Evolutionary conservation across 2,329 filamentous ascomycete species (phyloP).

Genomic region (Canariomyces notabilis): DNA sequence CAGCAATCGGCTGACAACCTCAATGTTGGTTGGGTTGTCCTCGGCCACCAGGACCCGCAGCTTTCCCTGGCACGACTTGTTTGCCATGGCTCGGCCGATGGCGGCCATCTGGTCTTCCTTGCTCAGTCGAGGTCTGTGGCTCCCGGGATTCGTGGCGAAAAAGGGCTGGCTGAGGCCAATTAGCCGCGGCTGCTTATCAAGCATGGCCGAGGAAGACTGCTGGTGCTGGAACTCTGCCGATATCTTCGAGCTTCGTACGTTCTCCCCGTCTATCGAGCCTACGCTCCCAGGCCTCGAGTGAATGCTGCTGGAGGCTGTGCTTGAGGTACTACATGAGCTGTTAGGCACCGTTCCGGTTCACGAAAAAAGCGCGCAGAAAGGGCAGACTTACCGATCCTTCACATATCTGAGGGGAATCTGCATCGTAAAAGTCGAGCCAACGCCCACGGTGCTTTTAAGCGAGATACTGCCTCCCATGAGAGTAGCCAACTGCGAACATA

Average conservation of each 20-base stretch:
- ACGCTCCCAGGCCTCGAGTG: constrained; percentile 47
- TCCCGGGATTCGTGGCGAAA: constrained; percentile 50
- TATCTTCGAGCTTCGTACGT: constrained; percentile 27
- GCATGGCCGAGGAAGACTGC: constrained; percentile 35
- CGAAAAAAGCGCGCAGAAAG: neutral
- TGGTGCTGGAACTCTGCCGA: constrained; percentile 27
- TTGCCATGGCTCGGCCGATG: constrained; percentile 60
- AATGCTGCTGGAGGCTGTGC: constrained; percentile 50
- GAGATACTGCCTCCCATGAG: constrained; percentile 77
- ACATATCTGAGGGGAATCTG: constrained; percentile 75
- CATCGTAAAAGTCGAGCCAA: constrained; percentile 78
- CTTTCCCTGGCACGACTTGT: constrained; percentile 51
- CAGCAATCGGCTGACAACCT: constrained; percentile 57
- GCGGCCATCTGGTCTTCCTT: constrained; percentile 59
- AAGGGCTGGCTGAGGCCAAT: constrained; percentile 81
- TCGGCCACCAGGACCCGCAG: constrained; percentile 84
- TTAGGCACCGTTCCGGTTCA: neutral
- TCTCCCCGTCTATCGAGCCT: constrained; percentile 37
- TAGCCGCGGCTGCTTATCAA: constrained; percentile 68
- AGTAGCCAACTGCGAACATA: constrained; percentile 78
- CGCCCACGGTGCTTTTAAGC: constrained; percentile 64
- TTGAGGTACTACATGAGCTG: constrained; percentile 39
- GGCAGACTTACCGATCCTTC: constrained; percentile 54
- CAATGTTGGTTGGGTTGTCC: constrained; percentile 53
- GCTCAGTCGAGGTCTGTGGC: constrained; percentile 29